phyloP scores from a whole-genome alignment of 257 asterid genomes.

The Sherardia arvensis region DNA sequence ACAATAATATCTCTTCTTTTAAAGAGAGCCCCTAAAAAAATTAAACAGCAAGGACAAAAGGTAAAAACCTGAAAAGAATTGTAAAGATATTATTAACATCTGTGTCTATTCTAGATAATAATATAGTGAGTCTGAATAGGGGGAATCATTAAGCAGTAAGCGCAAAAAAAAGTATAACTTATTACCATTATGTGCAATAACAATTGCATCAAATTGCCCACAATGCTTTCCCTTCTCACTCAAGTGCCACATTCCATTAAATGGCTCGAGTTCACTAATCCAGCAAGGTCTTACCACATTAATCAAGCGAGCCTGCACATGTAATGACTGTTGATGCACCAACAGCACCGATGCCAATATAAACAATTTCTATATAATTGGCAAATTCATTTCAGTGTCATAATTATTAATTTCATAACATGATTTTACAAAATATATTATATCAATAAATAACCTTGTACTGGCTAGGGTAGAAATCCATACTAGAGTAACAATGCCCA shows the following conservation, averaged over 20 bases:
- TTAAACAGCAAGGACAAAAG: not conserved
- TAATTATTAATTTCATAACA: not conserved
- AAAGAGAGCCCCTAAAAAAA: not conserved
- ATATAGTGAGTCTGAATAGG: not conserved
- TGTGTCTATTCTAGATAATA: too few relatives aligned
- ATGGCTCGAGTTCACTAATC: constrained; percentile 79
- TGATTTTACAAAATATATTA: not conserved
- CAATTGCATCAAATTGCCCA: constrained; percentile 82
- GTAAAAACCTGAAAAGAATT: not conserved
- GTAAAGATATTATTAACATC: not conserved
- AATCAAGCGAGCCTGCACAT: constrained; percentile 54
- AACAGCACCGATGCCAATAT: not conserved
- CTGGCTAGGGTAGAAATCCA: too few relatives aligned
- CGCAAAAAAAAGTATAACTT: not conserved
- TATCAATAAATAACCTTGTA: too few relatives aligned
- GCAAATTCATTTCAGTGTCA: not conserved
- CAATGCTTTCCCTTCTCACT: constrained; percentile 79
- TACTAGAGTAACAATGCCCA: not conserved
- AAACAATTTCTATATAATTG: not conserved
- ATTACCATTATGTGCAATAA: constrained; percentile 91
- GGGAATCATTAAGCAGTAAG: not conserved
- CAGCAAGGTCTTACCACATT: constrained; percentile 85
- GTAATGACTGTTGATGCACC: constrained; percentile 10
- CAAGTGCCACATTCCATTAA: constrained; percentile 80
- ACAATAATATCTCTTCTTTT: not conserved